Evolutionary conservation across 257 asterid genomes (phyloP).

Genomic region (Scutellaria baicalensis): DNA sequence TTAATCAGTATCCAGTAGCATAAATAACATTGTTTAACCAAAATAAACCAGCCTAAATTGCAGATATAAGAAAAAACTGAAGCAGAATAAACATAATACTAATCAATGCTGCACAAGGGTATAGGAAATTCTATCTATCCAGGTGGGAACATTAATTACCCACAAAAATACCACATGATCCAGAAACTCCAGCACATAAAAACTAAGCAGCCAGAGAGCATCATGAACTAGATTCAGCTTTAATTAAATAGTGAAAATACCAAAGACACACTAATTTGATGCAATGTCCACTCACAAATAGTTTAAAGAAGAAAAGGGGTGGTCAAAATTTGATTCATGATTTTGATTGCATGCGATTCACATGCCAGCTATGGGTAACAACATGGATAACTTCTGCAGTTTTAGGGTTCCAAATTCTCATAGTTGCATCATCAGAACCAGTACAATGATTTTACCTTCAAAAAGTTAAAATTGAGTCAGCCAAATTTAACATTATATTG

Average conservation of each 20-base stretch:
- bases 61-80: background rate
- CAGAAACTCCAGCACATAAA: background rate
- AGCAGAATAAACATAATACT: background rate
- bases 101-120: background rate
- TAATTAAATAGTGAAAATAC: background rate
- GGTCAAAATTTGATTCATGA: background rate
- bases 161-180: background rate
- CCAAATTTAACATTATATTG: background rate
- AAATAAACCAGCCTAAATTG: background rate
- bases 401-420: constrained; percentile 85
- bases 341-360: background rate
- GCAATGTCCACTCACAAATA: background rate
- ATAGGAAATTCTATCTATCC: background rate
- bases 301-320: background rate
- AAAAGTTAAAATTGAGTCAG: constrained; percentile 1
- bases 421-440: constrained; percentile 87
- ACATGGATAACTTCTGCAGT: constrained; percentile 58
- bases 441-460: constrained; percentile 73
- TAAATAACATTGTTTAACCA: background rate
- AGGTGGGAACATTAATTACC: background rate
- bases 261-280: background rate
- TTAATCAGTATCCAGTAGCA: constrained; percentile 1
- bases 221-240: background rate
- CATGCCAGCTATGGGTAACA: constrained; percentile 17
- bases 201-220: background rate